phyloP scores from a whole-genome alignment of 140 eudicot species.

The Erigeron philadelphicus region DNA sequence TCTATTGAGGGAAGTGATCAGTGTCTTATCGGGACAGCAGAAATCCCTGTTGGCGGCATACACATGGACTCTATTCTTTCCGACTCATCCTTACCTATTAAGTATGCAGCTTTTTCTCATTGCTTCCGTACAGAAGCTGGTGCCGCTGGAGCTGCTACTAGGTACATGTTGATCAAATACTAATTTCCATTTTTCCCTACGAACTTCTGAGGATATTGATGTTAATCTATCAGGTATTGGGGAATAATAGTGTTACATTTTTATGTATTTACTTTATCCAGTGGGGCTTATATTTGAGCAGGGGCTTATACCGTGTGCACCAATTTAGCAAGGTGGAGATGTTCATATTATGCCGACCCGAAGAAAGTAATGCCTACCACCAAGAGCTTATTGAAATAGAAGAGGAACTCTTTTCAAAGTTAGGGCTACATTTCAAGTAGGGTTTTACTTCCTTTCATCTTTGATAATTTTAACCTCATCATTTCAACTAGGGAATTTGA shows the following conservation, averaged over 20 bases:
- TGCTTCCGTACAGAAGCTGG: slow-evolving; percentile 99
- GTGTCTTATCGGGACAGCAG: slow-evolving; percentile 97
- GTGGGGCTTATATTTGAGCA: slow-evolving; percentile 21
- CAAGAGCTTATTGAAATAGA: slow-evolving; percentile 77
- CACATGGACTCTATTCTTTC: slow-evolving; percentile 95
- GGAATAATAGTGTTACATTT: neutral
- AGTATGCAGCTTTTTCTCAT: slow-evolving; percentile 89
- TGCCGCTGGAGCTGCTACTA: slow-evolving; percentile 88
- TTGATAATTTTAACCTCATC: no score
- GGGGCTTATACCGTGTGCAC: slow-evolving; percentile 95
- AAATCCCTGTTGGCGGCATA: slow-evolving; percentile 90
- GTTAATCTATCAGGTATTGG: no score
- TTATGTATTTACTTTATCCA: neutral
- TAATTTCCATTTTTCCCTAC: no score
- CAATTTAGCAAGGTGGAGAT: slow-evolving; percentile 97
- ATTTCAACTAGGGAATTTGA: neutral
- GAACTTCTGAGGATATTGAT: no score
- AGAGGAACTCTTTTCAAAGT: slow-evolving; percentile 71
- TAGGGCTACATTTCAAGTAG: slow-evolving; percentile 92
- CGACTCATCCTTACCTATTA: slow-evolving; percentile 67
- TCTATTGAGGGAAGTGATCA: slow-evolving; percentile 88
- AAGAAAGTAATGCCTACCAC: slow-evolving; percentile 72
- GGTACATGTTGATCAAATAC: slow-evolving; percentile 33
- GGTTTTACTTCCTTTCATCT: slow-evolving; percentile 15
- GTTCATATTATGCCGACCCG: slow-evolving; percentile 86